Conservation (phyloP, 1,284 basidiomycete genomes). For the Rhodotorula glutinis region DNA sequence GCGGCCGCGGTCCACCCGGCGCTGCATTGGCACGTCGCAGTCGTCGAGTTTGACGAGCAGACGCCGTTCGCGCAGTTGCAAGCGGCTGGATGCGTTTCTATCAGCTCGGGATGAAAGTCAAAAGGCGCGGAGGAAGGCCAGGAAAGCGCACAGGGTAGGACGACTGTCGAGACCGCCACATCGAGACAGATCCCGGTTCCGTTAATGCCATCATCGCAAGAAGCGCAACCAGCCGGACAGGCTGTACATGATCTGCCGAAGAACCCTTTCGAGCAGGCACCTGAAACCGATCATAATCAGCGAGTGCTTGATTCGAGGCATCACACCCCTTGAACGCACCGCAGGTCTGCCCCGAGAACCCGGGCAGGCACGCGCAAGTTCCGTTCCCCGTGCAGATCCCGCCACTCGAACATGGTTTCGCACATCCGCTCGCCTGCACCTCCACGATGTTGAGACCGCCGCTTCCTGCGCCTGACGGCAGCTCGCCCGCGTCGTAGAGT, state of each 20-base stretch:
- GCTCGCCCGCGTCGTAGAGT: constrained; percentile 32
- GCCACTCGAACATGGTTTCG: constrained; percentile 60
- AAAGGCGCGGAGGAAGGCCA: neutral
- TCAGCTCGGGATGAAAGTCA: constrained; percentile 20
- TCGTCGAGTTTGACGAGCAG: constrained; percentile 54
- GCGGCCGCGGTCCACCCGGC: constrained; percentile 66
- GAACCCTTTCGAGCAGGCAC: constrained; percentile 65
- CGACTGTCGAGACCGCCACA: constrained; percentile 37
- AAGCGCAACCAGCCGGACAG: constrained; percentile 63
- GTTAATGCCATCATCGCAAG: constrained; percentile 70
- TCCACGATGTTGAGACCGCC: constrained; percentile 17
- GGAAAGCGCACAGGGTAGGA: constrained; percentile 16
- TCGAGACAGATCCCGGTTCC: constrained; percentile 67
- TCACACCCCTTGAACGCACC: constrained; percentile 16
- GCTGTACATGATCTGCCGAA: constrained; percentile 66
- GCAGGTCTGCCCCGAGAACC: constrained; percentile 71
- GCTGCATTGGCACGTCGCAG: constrained; percentile 65
- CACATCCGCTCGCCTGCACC: constrained; percentile 36
- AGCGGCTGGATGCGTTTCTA: constrained; percentile 52
- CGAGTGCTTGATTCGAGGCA: fast-evolving
- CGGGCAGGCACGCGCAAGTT: constrained; percentile 64
- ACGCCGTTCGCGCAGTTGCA: constrained; percentile 75
- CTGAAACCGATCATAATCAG: constrained; percentile 42
- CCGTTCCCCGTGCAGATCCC: constrained; percentile 67
- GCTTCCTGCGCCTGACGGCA: constrained; percentile 13